Evolutionary conservation across 495 filamentous ascomycete species (phyloP), one percentile per base, ranked within the genome.

Genomic region (Schizothecium vesticola): DNA sequence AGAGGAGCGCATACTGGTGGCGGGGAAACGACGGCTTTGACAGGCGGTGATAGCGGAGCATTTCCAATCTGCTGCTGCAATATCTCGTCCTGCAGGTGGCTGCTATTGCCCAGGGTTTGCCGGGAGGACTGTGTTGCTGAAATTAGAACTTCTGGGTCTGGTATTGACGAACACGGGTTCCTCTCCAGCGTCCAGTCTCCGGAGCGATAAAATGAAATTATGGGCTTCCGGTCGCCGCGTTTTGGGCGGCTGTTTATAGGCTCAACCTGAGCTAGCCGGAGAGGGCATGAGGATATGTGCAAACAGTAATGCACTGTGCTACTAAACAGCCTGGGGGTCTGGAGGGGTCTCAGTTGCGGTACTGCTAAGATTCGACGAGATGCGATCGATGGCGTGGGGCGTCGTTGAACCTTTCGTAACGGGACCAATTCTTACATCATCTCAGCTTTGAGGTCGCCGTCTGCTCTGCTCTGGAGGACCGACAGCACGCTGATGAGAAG

Each of bases 151-250:
- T 7, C 21, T 65, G 25, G 55, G 63, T 25, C 65, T 29, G 59
- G 61, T 12, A 16, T 57, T 7, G 19, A 31, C 7, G 60, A 36
- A 25, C 10, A 25, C 43, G n/a, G 57, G 24, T 60, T 29, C 28
- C 19, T 65, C 58, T 67, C 43, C 43, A 51, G 43, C 43, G 43
- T 74, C 76, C 75, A 76, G 72, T 67, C 62, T 60, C 73, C 69
- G 76, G 75, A 76, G 72, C 72, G 68, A 73, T 73, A 43, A 71
- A 70, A 69, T 65, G 65, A 74, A 63, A 70, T 67, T 67, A 65
- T 36, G 57, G 58, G 3, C 31, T 56, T 36, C 24, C 58, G 64
- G 58, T 66, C 65, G 70, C 72, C 70, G 65, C 66, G 64, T 61
- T 69, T 60, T 63, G 57, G 69, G 60, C 56, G 43, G 64, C 69